phyloP scores from a whole-genome alignment of 2,329 filamentous ascomycete genomes.

The Parafenestella ontariensis region DNA sequence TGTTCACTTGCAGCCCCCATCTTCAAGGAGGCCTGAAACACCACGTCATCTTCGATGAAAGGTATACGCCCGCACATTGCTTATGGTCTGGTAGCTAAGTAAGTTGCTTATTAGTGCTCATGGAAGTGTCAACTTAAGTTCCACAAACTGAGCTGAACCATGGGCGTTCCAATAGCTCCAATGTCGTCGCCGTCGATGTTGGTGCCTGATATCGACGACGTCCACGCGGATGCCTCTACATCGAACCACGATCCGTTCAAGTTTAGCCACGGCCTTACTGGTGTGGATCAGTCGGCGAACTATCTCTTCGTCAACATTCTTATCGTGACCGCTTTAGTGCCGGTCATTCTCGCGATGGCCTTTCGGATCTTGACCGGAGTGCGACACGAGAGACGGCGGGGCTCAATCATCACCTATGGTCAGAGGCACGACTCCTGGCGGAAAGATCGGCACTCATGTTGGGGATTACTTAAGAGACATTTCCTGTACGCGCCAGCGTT shows the following conservation, averaged over 20 bases:
- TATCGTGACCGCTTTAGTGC: conserved; percentile 14
- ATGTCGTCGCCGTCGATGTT: not conserved
- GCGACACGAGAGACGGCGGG: conserved; percentile 15
- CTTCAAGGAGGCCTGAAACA: too few species aligned
- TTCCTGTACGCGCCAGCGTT: conserved; percentile 52
- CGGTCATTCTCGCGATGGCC: conserved; percentile 4
- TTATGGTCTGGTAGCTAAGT: not conserved
- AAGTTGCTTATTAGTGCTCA: not conserved
- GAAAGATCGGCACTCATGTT: conserved; percentile 8
- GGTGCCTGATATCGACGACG: conserved; percentile 7
- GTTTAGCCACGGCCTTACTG: conserved; percentile 51
- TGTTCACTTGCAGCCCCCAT: too few species aligned
- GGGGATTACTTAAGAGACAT: conserved; percentile 47
- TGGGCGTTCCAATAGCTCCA: not conserved
- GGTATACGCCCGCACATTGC: not conserved
- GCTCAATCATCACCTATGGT: conserved; percentile 12
- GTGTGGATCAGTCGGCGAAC: conserved; percentile 54
- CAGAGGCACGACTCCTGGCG: conserved; percentile 19
- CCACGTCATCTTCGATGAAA: not conserved
- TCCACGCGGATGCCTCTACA: conserved; percentile 8
- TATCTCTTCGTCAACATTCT: conserved; percentile 42
- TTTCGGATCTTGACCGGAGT: conserved; percentile 9
- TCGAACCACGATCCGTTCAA: conserved; percentile 30
- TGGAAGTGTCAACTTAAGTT: not conserved
- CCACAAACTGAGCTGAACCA: not conserved